Conservation (phyloP, 2,329 filamentous ascomycete genomes). For the Metarhizium humberi region DNA sequence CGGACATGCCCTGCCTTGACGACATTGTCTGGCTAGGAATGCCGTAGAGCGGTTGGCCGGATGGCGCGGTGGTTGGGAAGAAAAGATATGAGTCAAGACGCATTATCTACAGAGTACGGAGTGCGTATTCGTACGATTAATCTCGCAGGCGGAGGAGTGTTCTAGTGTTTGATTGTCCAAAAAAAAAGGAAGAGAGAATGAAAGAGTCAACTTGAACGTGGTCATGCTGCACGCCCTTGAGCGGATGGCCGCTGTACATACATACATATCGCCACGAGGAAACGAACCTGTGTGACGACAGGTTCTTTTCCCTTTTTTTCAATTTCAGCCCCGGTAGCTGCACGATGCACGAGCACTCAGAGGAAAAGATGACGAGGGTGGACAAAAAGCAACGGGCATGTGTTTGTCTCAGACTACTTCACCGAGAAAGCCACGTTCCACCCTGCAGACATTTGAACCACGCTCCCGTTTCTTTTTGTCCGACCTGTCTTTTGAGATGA, state of each 20-base stretch:
- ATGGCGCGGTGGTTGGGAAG: too few relatives aligned
- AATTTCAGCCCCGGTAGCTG: too few relatives aligned
- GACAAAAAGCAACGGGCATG: not conserved
- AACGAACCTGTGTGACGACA: too few relatives aligned
- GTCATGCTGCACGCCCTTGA: too few relatives aligned
- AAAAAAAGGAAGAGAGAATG: too few relatives aligned
- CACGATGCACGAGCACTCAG: too few relatives aligned
- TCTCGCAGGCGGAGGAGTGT: too few relatives aligned
- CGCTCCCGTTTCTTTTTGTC: not conserved
- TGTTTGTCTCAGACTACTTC: constrained; percentile 1
- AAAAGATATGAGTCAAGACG: not conserved
- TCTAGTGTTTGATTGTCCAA: too few relatives aligned
- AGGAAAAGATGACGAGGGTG: not conserved
- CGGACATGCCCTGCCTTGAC: not conserved
- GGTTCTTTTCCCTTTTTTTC: not conserved
- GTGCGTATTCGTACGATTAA: too few relatives aligned
- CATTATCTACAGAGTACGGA: not conserved
- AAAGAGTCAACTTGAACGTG: too few relatives aligned
- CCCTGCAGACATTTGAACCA: not conserved
- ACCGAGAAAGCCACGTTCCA: constrained; percentile 3
- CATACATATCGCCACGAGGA: not conserved
- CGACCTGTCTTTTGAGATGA: not conserved
- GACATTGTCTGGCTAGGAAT: not conserved
- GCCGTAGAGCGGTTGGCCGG: too few relatives aligned
- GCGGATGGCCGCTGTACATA: not conserved